Percentiles rank a stretch among this genome's conserved stretches.
Conservation (phyloP, 2,329 filamentous ascomycete genomes). For the Cercospora sesami region DNA sequence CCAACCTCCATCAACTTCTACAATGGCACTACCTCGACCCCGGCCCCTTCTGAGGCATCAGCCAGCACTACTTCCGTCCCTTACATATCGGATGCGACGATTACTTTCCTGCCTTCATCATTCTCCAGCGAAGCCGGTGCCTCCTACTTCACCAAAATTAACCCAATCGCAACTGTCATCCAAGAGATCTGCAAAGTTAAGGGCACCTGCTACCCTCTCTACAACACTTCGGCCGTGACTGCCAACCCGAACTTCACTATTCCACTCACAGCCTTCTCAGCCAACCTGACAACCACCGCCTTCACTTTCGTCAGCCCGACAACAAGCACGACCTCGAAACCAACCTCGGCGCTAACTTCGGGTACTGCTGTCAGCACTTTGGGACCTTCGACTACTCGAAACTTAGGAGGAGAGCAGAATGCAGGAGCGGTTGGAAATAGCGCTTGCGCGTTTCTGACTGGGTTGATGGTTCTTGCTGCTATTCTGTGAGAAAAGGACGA, state of each 20-base stretch:
- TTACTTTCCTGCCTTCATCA: neutral
- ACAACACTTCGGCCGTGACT: neutral
- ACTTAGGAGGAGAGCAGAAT: neutral
- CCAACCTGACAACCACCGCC: neutral
- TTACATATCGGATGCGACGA: neutral
- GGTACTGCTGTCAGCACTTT: neutral
- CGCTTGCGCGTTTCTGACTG: neutral
- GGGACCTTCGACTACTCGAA: neutral
- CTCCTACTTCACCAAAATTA: constrained; percentile 2
- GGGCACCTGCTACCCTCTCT: neutral
- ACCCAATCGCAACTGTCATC: neutral
- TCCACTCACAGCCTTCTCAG: neutral
- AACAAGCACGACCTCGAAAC: neutral
- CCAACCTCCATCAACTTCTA: neutral
- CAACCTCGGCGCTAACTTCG: neutral
- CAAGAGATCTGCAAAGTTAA: neutral
- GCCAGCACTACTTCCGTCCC: neutral
- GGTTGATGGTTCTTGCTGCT: neutral
- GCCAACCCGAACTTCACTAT: neutral
- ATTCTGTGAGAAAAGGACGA: neutral
- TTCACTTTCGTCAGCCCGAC: neutral
- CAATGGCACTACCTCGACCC: neutral
- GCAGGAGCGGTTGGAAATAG: neutral
- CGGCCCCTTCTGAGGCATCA: neutral
- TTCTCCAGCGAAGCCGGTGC: neutral